Conservation (phyloP, 2,329 filamentous ascomycete genomes). For the Sodiomyces alkalinus region DNA sequence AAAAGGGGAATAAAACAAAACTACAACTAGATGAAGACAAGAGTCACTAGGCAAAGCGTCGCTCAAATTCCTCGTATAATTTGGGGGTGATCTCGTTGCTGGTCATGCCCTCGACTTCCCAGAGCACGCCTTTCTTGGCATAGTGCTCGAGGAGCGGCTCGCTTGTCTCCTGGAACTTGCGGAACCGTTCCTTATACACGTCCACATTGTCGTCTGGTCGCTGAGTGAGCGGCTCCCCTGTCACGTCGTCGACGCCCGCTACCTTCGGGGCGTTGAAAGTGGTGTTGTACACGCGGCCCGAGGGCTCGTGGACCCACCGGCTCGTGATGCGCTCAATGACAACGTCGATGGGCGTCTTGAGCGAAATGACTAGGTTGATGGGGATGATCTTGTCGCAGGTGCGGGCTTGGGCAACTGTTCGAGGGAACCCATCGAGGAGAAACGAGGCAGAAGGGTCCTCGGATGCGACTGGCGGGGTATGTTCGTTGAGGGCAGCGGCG, state of each 20-base stretch:
- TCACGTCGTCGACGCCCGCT: conserved; percentile 72
- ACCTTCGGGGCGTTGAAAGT: conserved; percentile 78
- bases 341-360: conserved; percentile 72
- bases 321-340: conserved; percentile 82
- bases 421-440: conserved; percentile 90
- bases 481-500: conserved; percentile 21
- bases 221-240: conserved; percentile 72
- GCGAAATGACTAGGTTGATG: conserved; percentile 85
- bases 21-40: background rate
- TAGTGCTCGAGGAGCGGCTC: conserved; percentile 80
- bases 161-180: conserved; percentile 78
- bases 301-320: conserved; percentile 80
- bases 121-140: conserved; percentile 65
- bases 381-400: conserved; percentile 70
- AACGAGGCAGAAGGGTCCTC: conserved; percentile 73
- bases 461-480: conserved; percentile 29
- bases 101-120: conserved; percentile 74
- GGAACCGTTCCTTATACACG: conserved; percentile 66
- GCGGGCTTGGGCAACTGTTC: conserved; percentile 65
- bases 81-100: conserved; percentile 95
- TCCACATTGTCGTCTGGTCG: conserved; percentile 76
- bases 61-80: conserved; percentile 69
- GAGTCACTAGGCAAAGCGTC: conserved; percentile 39
- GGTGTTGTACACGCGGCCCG: conserved; percentile 89
- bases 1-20: background rate